Evolutionary conservation across 2,329 filamentous ascomycete species (phyloP).

Genomic region (Curvularia sp.): DNA sequence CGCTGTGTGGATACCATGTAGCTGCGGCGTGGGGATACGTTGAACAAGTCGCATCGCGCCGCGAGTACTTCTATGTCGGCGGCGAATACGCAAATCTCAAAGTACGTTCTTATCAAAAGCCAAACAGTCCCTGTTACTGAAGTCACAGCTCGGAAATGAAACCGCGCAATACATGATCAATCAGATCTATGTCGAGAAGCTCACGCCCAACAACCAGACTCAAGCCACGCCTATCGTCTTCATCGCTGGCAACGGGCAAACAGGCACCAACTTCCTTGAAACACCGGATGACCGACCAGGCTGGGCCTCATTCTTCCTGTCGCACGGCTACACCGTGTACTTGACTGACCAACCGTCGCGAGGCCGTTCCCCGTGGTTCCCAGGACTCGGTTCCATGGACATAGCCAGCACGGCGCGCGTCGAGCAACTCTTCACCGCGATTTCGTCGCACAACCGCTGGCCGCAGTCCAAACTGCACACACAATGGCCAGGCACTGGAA

Average conservation of each 20-base stretch:
- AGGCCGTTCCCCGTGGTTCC: slow-evolving; percentile 55
- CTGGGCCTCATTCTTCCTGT: slow-evolving; percentile 59
- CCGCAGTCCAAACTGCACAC: slow-evolving; percentile 54
- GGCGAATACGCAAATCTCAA: slow-evolving; percentile 31
- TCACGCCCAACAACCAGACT: slow-evolving; percentile 21
- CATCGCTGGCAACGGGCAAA: slow-evolving; percentile 39
- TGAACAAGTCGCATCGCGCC: slow-evolving; percentile 2
- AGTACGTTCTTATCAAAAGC: slow-evolving; percentile 9
- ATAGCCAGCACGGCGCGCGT: slow-evolving; percentile 20
- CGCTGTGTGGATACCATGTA: background rate
- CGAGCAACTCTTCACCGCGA: slow-evolving; percentile 46
- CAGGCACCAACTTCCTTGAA: slow-evolving; percentile 47
- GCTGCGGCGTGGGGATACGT: background rate
- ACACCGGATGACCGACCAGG: slow-evolving; percentile 59
- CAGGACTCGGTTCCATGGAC: slow-evolving; percentile 36
- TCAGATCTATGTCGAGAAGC: slow-evolving; percentile 29
- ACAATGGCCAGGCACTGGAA: slow-evolving; percentile 52
- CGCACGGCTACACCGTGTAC: slow-evolving; percentile 57
- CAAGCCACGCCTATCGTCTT: slow-evolving; percentile 36
- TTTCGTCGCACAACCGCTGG: slow-evolving; percentile 48
- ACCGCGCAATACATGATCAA: slow-evolving; percentile 14
- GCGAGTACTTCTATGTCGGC: slow-evolving; percentile 36
- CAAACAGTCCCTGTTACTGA: background rate
- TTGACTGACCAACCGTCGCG: slow-evolving; percentile 57
- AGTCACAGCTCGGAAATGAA: background rate